A percentile compares a stretch with the other conserved stretches of the same genome.
Conservation (phyloP, 2,329 filamentous ascomycete genomes). For the Penicillium sp. region DNA sequence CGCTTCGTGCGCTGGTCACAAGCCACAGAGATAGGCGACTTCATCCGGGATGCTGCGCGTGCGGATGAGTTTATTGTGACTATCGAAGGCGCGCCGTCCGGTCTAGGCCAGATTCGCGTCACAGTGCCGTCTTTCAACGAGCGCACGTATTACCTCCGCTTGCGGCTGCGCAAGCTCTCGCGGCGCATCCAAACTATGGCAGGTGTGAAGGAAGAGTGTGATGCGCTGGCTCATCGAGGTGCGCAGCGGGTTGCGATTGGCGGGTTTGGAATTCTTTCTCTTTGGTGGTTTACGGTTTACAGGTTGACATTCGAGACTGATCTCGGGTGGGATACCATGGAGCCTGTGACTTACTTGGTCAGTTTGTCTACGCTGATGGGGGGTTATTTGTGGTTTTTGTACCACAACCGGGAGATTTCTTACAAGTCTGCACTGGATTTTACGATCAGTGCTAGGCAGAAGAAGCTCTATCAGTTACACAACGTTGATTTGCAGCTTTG, state of each 20-base stretch:
- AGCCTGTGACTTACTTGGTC: conserved; percentile 85
- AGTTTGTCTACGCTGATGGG: conserved; percentile 83
- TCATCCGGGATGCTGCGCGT: conserved; percentile 83
- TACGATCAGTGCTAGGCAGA: conserved; percentile 76
- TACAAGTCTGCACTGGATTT: conserved; percentile 86
- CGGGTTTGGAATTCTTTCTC: conserved; percentile 70
- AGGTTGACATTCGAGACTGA: conserved; percentile 67
- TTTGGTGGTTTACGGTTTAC: conserved; percentile 83
- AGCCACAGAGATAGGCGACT: conserved; percentile 88
- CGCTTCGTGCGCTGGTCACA: conserved; percentile 85
- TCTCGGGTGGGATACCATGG: conserved; percentile 86
- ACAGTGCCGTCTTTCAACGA: conserved; percentile 85
- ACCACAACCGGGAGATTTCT: conserved; percentile 84
- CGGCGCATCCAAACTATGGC: conserved; percentile 67
- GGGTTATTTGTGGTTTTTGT: conserved; percentile 91
- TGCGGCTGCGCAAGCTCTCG: conserved; percentile 71
- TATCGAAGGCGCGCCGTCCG: conserved; percentile 67
- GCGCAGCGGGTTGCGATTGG: conserved; percentile 77
- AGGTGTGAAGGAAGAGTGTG: conserved; percentile 77
- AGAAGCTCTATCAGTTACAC: conserved; percentile 69
- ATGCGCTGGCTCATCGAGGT: conserved; percentile 70
- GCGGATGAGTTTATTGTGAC: conserved; percentile 81
- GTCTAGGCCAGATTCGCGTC: conserved; percentile 67
- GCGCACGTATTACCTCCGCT: conserved; percentile 82
- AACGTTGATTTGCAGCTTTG: conserved; percentile 76